phyloP scores from a whole-genome alignment of 2,329 filamentous ascomycete species.

The Lizonia empirigonia region DNA sequence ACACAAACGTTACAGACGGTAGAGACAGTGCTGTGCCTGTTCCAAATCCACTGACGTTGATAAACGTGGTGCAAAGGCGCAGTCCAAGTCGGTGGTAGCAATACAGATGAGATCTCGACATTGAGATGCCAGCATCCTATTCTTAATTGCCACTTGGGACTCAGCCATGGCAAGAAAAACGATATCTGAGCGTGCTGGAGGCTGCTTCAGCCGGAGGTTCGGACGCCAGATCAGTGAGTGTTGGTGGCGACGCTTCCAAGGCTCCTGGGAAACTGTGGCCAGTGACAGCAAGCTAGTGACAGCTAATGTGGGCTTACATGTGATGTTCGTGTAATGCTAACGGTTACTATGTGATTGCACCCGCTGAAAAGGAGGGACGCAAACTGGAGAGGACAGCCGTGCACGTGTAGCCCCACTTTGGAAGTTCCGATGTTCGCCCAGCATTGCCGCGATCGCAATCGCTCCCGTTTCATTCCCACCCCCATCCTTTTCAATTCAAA shows the following conservation, averaged over 20 bases:
- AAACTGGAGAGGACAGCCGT: not conserved
- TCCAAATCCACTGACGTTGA: not conserved
- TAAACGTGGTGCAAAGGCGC: not conserved
- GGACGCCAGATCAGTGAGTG: not conserved
- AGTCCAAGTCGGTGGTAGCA: not conserved
- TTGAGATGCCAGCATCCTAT: no score
- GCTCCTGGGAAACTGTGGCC: not conserved
- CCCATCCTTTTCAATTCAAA: no score
- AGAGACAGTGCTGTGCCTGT: not conserved
- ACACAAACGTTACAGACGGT: constrained; percentile 6
- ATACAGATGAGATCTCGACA: not conserved
- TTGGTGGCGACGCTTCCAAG: not conserved
- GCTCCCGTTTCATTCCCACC: no score
- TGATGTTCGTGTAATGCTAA: not conserved
- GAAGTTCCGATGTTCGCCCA: not conserved
- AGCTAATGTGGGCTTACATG: not conserved
- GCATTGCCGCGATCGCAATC: no score
- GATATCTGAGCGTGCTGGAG: no score
- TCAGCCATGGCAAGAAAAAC: no score
- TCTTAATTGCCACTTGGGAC: no score
- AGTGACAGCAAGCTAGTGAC: not conserved
- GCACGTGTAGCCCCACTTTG: not conserved
- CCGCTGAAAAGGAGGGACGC: not conserved
- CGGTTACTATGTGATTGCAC: not conserved
- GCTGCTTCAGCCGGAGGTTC: not conserved